These are phyloP conservation scores for Poa annua DNA, from an alignment of 176 grass and related monocot species.

Conservation along the genomic window DNA sequence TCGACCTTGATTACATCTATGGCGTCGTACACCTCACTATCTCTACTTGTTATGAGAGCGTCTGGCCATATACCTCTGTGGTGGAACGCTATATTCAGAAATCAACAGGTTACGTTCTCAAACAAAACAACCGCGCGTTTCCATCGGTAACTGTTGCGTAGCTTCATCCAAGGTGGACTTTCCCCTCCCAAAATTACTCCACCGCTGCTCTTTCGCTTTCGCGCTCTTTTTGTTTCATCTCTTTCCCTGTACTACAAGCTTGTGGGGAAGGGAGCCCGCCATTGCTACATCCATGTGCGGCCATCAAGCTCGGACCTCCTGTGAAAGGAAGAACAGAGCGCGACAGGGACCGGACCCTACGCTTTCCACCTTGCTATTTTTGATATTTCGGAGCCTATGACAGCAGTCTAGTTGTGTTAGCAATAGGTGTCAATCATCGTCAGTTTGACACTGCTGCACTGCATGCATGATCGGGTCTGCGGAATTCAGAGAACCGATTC, in stretches of 20 bases:
- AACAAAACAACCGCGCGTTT: too few species aligned
- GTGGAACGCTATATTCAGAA: not conserved
- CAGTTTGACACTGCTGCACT: not conserved
- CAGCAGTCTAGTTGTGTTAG: not conserved
- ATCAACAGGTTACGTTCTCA: not conserved
- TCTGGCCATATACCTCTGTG: too few species aligned
- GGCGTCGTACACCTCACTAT: too few species aligned
- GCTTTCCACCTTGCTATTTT: not conserved
- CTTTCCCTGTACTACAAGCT: not conserved
- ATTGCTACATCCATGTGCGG: constrained; percentile 3
- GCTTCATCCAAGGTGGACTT: too few species aligned
- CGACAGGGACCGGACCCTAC: not conserved
- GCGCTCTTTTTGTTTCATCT: constrained; percentile 31
- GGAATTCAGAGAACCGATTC: constrained; percentile 37
- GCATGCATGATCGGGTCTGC: constrained; percentile 1
- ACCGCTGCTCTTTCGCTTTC: not conserved
- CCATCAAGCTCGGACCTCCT: not conserved
- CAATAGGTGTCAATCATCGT: constrained; percentile 21
- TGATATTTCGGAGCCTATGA: not conserved
- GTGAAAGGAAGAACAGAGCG: constrained; percentile 9
- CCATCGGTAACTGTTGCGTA: too few species aligned
- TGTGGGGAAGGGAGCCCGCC: not conserved
- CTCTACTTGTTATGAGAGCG: too few species aligned
- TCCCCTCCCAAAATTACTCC: too few species aligned
- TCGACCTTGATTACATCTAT: too few species aligned